These are phyloP conservation scores for Clonostachys rhizophaga DNA, from an alignment of 2,329 filamentous ascomycete species.

Conservation along the genomic window DNA sequence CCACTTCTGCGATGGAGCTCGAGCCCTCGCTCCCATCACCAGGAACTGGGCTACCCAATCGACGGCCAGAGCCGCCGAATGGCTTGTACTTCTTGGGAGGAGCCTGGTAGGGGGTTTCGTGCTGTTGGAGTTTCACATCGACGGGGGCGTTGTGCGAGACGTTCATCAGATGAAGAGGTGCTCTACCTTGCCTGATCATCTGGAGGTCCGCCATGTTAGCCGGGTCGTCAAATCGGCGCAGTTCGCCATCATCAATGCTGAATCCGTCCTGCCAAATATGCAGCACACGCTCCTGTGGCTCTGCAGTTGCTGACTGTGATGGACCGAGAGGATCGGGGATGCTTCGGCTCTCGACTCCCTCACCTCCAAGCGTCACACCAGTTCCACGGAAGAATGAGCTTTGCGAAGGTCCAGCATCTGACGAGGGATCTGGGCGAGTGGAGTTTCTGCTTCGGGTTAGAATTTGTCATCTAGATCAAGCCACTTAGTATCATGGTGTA, in stretches of 20 bases:
- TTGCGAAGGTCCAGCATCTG: constrained; percentile 45
- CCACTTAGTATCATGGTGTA: no score
- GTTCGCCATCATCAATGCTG: constrained; percentile 76
- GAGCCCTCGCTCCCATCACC: constrained; percentile 32
- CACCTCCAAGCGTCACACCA: constrained; percentile 74
- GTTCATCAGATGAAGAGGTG: constrained; percentile 73
- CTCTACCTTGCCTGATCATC: constrained; percentile 73
- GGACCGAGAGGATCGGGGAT: constrained; percentile 55
- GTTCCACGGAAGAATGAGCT: constrained; percentile 60
- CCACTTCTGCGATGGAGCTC: not conserved
- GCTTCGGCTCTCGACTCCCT: constrained; percentile 64
- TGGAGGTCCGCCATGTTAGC: constrained; percentile 66
- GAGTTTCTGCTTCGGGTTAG: constrained; percentile 45
- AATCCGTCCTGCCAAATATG: constrained; percentile 84
- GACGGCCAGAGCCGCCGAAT: constrained; percentile 66
- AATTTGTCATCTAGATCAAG: not conserved
- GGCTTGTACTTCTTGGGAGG: constrained; percentile 74
- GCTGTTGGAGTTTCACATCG: constrained; percentile 74
- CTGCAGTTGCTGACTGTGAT: constrained; percentile 18
- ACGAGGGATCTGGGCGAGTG: constrained; percentile 43
- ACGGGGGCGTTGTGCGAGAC: constrained; percentile 71
- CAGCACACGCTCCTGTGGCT: constrained; percentile 62
- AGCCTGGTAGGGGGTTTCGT: constrained; percentile 64
- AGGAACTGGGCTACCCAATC: constrained; percentile 74
- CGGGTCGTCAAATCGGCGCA: constrained; percentile 76